Evolutionary conservation across 1,284 basidiomycete genomes (phyloP).

Genomic region (Apiotrichum porosum): DNA sequence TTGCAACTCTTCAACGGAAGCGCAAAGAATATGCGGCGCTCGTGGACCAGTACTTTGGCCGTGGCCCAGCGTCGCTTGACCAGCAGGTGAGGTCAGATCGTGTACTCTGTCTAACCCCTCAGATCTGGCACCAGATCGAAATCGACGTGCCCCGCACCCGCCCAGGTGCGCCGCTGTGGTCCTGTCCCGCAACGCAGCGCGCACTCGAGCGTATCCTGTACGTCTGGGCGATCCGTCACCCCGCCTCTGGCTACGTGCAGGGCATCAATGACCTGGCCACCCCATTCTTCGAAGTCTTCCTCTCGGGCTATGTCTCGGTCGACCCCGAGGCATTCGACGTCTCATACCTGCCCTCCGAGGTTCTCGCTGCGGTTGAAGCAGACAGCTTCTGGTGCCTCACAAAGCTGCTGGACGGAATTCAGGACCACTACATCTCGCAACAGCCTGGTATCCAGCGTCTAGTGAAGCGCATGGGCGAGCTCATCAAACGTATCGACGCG

Average conservation of each 20-base stretch:
- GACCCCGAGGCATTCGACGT: conserved; percentile 85
- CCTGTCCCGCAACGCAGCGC: conserved; percentile 80
- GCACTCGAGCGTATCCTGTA: conserved; percentile 88
- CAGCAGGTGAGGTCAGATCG: conserved; percentile 53
- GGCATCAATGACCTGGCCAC: conserved; percentile 96
- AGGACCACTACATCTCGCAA: conserved; percentile 92
- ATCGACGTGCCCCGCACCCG: conserved; percentile 92
- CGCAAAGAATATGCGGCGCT: conserved; percentile 85
- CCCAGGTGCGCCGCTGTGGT: conserved; percentile 86
- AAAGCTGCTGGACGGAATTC: conserved; percentile 87
- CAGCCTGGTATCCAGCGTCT: conserved; percentile 92
- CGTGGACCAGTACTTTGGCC: conserved; percentile 85
- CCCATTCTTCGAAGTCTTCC: conserved; percentile 90
- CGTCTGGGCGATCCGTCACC: conserved; percentile 96
- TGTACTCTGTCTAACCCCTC: neutral
- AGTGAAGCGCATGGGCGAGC: conserved; percentile 84
- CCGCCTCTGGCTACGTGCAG: conserved; percentile 93
- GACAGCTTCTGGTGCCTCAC: conserved; percentile 97
- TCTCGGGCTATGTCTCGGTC: conserved; percentile 53
- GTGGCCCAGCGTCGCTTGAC: conserved; percentile 74
- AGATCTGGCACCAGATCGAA: conserved; percentile 97
- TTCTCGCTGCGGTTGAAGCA: conserved; percentile 80
- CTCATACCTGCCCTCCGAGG: conserved; percentile 61
- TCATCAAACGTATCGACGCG: conserved; percentile 86
- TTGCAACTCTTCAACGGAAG: conserved; percentile 75